Evolutionary conservation across 192 early-diverging fungal genomes (phyloP).

Genomic region (Entrophospora sp.): DNA sequence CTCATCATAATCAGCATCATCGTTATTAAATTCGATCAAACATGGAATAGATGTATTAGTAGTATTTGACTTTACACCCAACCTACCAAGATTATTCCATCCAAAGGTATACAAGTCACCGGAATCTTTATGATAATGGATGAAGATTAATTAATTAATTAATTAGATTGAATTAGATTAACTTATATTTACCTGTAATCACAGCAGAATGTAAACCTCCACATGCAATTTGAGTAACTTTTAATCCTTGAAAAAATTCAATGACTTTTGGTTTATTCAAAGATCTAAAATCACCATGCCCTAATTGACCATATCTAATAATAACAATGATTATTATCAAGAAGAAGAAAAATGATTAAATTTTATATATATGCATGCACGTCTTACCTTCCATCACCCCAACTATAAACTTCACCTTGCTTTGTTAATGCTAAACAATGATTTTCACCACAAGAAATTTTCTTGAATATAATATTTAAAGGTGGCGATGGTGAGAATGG

Average conservation of each 20-base stretch:
- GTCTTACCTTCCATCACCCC: conserved; percentile 31
- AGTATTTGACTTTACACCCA: conserved; percentile 8
- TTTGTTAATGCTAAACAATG: conserved; percentile 23
- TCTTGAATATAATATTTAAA: too few species aligned
- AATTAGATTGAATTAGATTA: too few species aligned
- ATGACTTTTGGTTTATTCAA: conserved; percentile 22
- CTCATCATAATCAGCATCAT: neutral
- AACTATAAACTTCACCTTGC: conserved; percentile 27
- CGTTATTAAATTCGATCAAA: conserved; percentile 25
- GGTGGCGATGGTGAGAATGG: too few species aligned
- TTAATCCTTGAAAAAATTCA: conserved; percentile 29
- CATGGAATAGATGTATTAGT: conserved; percentile 26
- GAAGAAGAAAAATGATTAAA: neutral
- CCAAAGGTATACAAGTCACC: conserved; percentile 36
- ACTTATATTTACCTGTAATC: conserved; percentile 14
- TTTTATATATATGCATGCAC: neutral
- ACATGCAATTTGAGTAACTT: conserved; percentile 26
- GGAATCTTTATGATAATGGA: conserved; percentile 14
- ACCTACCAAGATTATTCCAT: conserved; percentile 30
- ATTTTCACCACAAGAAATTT: conserved; percentile 23
- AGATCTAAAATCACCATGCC: conserved; percentile 26
- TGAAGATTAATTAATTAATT: too few species aligned
- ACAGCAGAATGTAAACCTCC: conserved; percentile 21
- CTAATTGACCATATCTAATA: conserved; percentile 30
- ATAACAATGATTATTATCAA: neutral